A percentile compares a stretch with the other conserved stretches of the same genome.
Conservation (phyloP, 352 stramenopile species). For the Phytopythium helicoides region DNA sequence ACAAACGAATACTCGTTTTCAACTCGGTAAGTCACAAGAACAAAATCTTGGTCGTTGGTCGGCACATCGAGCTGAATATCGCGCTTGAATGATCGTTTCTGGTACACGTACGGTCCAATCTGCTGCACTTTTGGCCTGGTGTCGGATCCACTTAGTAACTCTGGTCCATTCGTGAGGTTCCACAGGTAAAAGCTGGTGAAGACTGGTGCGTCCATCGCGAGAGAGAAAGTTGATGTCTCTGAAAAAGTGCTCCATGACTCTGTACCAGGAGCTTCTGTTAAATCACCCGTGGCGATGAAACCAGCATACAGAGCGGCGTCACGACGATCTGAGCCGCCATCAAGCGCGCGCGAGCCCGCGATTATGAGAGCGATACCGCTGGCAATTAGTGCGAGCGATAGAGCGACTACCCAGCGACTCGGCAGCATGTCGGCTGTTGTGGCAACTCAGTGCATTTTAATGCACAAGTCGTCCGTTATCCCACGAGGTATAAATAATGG, state of each 20-base stretch:
- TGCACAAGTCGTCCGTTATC: no score
- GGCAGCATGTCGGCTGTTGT: conserved; percentile 3
- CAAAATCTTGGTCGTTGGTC: conserved; percentile 17
- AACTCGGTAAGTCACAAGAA: conserved; percentile 52
- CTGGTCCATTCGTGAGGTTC: conserved; percentile 63
- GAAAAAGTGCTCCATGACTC: conserved; percentile 13
- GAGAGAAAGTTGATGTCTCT: conserved; percentile 29
- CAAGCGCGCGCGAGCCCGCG: conserved; percentile 19
- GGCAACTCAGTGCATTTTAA: no score
- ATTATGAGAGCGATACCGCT: conserved; percentile 23
- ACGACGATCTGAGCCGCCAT: conserved; percentile 4
- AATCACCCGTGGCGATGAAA: not conserved
- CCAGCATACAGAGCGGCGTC: conserved; percentile 18
- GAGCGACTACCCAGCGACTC: conserved; percentile 17
- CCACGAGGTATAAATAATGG: no score
- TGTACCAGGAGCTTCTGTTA: no score
- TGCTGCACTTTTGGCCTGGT: conserved; percentile 34
- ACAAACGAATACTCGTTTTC: conserved; percentile 41
- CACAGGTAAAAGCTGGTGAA: conserved; percentile 66
- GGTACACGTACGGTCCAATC: conserved; percentile 68
- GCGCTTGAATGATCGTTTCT: conserved; percentile 54
- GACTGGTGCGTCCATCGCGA: conserved; percentile 47
- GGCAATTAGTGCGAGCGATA: conserved; percentile 15
- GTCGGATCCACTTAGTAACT: conserved; percentile 25
- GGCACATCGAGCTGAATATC: conserved; percentile 33